A percentile compares a stretch with the other conserved stretches of the same genome.
Evolutionary conservation across 73 alveolate species (phyloP).

Genomic region (Diophrys sp.): DNA sequence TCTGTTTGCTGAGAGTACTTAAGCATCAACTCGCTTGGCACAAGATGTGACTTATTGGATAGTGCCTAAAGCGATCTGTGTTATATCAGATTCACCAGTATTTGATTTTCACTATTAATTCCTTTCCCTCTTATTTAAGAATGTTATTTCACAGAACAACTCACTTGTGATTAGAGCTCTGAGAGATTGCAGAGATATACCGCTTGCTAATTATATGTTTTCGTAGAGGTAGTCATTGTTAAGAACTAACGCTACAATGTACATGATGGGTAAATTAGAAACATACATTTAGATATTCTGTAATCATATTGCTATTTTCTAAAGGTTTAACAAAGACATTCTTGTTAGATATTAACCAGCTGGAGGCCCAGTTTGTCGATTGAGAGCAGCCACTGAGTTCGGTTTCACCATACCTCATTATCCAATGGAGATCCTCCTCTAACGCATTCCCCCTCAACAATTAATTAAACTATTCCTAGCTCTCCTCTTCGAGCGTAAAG

Average conservation of each 20-base stretch:
- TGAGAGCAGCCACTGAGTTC: neutral
- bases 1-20: too few species aligned
- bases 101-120: neutral
- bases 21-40: slow-evolving; percentile 7
- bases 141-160: neutral
- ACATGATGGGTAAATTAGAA: neutral
- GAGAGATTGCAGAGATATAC: neutral
- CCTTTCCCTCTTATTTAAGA: neutral
- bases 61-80: neutral
- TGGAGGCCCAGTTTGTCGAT: neutral
- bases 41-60: neutral
- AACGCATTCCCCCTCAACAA: slow-evolving; percentile 29
- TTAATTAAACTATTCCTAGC: slow-evolving; percentile 31
- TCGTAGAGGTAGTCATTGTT: neutral
- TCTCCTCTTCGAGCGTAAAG: slow-evolving; percentile 31
- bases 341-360: neutral
- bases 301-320: neutral
- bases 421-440: slow-evolving; percentile 31
- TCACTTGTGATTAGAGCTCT: neutral
- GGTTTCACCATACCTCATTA: slow-evolving; percentile 47
- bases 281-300: neutral
- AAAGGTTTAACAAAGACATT: neutral
- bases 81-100: neutral
- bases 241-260: neutral
- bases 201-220: neutral